These are phyloP conservation scores for Fraxinus sp. DNA, from an alignment of 305 asterid genomes.

Conservation along the genomic window DNA sequence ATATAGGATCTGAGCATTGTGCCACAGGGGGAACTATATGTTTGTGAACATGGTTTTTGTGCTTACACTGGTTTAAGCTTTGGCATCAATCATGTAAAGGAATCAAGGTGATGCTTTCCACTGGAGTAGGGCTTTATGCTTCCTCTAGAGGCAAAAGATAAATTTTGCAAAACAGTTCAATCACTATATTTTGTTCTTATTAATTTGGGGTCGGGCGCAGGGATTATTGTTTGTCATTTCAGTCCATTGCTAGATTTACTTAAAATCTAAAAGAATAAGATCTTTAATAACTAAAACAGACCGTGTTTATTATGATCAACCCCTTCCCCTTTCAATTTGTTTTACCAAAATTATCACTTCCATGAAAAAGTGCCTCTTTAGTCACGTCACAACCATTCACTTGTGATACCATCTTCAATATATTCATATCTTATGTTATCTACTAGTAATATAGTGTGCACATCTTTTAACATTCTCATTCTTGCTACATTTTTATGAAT, in stretches of 20 bases:
- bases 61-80: background rate
- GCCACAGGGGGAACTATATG: background rate
- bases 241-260: background rate
- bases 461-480: background rate
- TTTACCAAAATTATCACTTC: background rate
- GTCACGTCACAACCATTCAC: background rate
- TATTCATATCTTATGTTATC: background rate
- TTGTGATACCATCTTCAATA: background rate
- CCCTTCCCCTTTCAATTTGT: background rate
- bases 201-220: background rate
- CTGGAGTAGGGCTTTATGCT: background rate
- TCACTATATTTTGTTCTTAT: background rate
- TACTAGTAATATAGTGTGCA: background rate
- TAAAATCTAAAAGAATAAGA: too few relatives aligned
- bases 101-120: background rate
- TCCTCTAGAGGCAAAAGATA: background rate
- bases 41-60: background rate
- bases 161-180: background rate
- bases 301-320: background rate
- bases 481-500: background rate
- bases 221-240: background rate
- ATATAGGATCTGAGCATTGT: slow-evolving; percentile 6
- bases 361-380: background rate
- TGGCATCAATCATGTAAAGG: background rate
- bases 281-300: background rate